Percentiles rank a stretch among this genome's conserved stretches.
Evolutionary conservation across 805 yeast genomes (phyloP).

Genomic region (Candida adriatica): DNA sequence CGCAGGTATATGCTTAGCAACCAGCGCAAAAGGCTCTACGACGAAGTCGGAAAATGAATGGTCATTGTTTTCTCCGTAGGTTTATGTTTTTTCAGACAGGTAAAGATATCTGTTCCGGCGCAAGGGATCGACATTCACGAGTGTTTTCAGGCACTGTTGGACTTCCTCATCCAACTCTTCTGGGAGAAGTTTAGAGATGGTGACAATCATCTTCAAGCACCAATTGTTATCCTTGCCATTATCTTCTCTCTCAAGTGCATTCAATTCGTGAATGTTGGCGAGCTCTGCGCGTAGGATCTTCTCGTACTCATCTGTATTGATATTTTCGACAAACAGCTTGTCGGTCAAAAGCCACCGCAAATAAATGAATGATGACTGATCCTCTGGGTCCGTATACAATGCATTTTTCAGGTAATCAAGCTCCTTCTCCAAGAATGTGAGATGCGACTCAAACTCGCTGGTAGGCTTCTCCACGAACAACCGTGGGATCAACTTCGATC

Average conservation of each 20-base stretch:
- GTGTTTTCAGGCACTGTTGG: slow-evolving; percentile 30
- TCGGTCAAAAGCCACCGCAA: slow-evolving; percentile 64
- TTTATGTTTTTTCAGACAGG: slow-evolving; percentile 1
- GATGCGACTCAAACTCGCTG: slow-evolving; percentile 23
- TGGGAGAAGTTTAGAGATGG: slow-evolving; percentile 31
- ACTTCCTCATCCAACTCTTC: slow-evolving; percentile 25
- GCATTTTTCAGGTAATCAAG: slow-evolving; percentile 71
- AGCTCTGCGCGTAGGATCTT: slow-evolving; percentile 40
- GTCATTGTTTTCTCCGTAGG: too few species aligned
- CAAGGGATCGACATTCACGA: slow-evolving; percentile 56
- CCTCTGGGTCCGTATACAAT: slow-evolving; percentile 87
- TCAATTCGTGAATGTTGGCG: slow-evolving; percentile 49
- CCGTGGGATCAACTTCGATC: slow-evolving; percentile 60
- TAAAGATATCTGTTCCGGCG: slow-evolving; percentile 54
- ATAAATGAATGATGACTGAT: slow-evolving; percentile 90
- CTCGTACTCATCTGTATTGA: slow-evolving; percentile 26
- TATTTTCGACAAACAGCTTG: slow-evolving; percentile 22
- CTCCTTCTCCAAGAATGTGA: slow-evolving; percentile 45
- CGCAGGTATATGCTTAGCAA: slow-evolving; percentile 48
- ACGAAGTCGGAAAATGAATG: slow-evolving; percentile 22
- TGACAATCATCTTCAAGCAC: slow-evolving; percentile 63
- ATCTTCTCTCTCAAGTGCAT: slow-evolving; percentile 68
- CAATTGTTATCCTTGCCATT: slow-evolving; percentile 57
- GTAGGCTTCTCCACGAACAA: slow-evolving; percentile 30
- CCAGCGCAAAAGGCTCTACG: slow-evolving; percentile 39